Conservation (phyloP, 257 asterid genomes). For the Petunia axillaris region DNA sequence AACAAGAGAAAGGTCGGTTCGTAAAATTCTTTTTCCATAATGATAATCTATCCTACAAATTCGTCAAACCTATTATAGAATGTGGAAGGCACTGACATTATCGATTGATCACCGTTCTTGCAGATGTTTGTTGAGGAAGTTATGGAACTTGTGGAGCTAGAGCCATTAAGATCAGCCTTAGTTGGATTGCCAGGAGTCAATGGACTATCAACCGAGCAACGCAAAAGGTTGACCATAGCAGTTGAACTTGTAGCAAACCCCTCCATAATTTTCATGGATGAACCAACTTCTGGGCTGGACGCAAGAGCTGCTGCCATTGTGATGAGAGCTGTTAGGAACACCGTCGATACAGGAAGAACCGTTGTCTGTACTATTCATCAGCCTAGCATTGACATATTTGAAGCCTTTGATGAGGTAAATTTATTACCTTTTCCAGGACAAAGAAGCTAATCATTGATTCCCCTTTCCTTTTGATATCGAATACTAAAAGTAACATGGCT, state of each 20-base stretch:
- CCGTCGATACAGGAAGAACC: conserved; percentile 78
- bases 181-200: conserved; percentile 81
- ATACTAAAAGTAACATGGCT: not conserved
- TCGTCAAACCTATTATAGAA: not conserved
- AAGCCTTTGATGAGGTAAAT: conserved; percentile 82
- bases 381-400: conserved; percentile 84
- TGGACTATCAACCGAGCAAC: conserved; percentile 80
- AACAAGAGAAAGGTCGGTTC: conserved; percentile 49
- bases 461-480: not conserved
- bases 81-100: not conserved
- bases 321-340: conserved; percentile 80
- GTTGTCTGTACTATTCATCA: conserved; percentile 88
- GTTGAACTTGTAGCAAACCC: conserved; percentile 87
- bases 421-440: not conserved
- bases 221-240: conserved; percentile 78
- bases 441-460: not conserved
- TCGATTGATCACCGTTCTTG: not conserved
- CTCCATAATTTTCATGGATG: conserved; percentile 82
- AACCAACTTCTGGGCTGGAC: conserved; percentile 86
- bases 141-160: conserved; percentile 78
- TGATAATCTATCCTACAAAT: not conserved
- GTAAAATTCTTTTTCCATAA: not conserved
- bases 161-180: conserved; percentile 53
- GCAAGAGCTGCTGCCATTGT: conserved; percentile 93
- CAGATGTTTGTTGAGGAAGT: conserved; percentile 81